Base-by-base conservation (phyloP, 2,329 filamentous ascomycete genomes). In the Monosporascus sp. region DNA sequence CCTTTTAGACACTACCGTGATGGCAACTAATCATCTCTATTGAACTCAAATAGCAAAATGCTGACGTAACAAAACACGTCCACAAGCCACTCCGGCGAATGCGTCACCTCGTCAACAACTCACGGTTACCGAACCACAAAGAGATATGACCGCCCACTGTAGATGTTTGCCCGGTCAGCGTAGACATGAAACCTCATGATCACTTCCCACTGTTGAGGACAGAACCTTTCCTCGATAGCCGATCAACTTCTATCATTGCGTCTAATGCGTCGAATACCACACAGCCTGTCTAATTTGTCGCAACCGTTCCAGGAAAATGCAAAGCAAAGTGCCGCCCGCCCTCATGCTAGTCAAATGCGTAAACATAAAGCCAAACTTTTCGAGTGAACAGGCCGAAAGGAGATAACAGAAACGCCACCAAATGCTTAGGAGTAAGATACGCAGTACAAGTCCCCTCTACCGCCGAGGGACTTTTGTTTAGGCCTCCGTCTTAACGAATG, bases 401-500 rank as follows among this genome's bases (percentile, higher is more conserved):
- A 61, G 65, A 56, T 62, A 63, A 63, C 58, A 60, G 59, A 50
- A 66, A 66, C 64, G 63, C 64, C 62, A 54, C 53, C 43, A 54
- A 57, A 67, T 67, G 64, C 63, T 63, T 53, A 57, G 55, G 54
- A 47, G 55, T 49, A 57, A 55, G 54, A 54, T 50, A 55, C 51
- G 51, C 45, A 49, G 54, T 48, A 49, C 38, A 52, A 51, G 52
- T 55, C 49, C 20, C 51, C 48, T 26, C 48, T 52, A 52, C 43
- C 49, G 41, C 40, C 50, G 49, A 47, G 38, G 20, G 22, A 14
- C 6, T 24, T 24, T 56, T 53, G 16, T 48, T 64, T 54, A 68
- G 44, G 72, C 64, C 57, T 73, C 72, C 59, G 71, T 72, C 58
- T 75, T 72, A 64, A 76, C 72, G 60, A 69, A 68, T 56, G 72